Evolutionary conservation across 2,329 filamentous ascomycete genomes (phyloP), one percentile per base, ranked within the genome.

Genomic region (Microdochium bolleyi): DNA sequence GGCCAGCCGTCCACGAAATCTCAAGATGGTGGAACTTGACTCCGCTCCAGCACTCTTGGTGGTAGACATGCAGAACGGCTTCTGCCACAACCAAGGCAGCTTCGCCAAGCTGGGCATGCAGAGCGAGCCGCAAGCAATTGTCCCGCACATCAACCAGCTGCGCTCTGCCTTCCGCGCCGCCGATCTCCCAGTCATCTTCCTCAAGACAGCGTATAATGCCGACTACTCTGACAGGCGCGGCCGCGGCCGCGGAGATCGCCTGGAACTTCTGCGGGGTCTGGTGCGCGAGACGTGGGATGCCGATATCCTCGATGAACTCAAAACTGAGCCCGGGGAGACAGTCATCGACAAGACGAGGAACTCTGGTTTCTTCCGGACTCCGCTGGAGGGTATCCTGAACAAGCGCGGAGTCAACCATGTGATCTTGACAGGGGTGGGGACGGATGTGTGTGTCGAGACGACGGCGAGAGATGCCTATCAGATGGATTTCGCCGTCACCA

Each of bases 11-110:
- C 34, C 34, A 16, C 34, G 34, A 38, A 38, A 16, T 38, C 34
- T 38, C 44, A 24, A 48, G 41, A 54, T 54, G 53, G 16, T 52
- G 50, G 24, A 53, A 32, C 41, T 57, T 49, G 50, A 58, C 24
- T 57, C 57, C 46, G 51, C 44, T 50, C 56, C 56, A 48, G 57
- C 57, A 49, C 56, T 57, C 48, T 44, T 57, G 38, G 51, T 58
- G 24, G 49, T 57, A 48, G 56, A 58, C 48, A 58, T 58, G 57
- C 56, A 58, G 49, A 58, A 58, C 51, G 56, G 57, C 53, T 58
- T 57, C 55, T 57, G 55, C 54, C 54, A 57, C 50, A 41, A 50
- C 46, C 48, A 56, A 49, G 57, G 57, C 52, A 56, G 53, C 57
- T 57, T 58, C 48, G 52, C 48, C 50, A 58, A 53, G 55, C 52